phyloP scores from a whole-genome alignment of 768 basidiomycete species.

The Russula sp. region DNA sequence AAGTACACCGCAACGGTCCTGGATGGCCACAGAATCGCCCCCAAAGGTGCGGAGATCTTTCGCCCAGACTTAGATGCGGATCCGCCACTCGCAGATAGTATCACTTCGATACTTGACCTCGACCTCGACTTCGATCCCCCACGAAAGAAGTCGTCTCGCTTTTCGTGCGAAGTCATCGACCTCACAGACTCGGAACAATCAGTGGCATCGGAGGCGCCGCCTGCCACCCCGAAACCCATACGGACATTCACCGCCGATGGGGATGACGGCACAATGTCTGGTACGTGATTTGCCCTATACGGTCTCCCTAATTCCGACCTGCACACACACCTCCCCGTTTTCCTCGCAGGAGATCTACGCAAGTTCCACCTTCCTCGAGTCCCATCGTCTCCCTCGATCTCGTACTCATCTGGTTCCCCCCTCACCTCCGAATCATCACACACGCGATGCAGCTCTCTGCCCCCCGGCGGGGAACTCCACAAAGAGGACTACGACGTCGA shows the following conservation, averaged over 20 bases:
- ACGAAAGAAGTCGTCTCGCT: slow-evolving; percentile 9
- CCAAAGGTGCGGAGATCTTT: slow-evolving; percentile 10
- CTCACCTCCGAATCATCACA: slow-evolving; percentile 32
- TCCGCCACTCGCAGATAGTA: slow-evolving; percentile 8
- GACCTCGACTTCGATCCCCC: slow-evolving; percentile 21
- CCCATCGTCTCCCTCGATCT: slow-evolving; percentile 20
- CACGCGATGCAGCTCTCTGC: slow-evolving; percentile 26
- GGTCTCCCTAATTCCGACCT: background rate
- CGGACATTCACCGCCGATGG: slow-evolving; percentile 32
- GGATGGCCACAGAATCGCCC: slow-evolving; percentile 15
- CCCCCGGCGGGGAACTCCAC: slow-evolving; percentile 36
- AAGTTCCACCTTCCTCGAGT: slow-evolving; percentile 16
- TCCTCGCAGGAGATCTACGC: slow-evolving; percentile 4
- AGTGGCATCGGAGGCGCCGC: slow-evolving; percentile 34
- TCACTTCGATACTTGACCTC: slow-evolving; percentile 23
- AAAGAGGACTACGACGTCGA: slow-evolving; percentile 48
- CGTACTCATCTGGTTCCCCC: slow-evolving; percentile 42
- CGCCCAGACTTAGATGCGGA: slow-evolving; percentile 8
- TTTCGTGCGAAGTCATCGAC: slow-evolving; percentile 27
- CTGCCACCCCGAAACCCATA: slow-evolving; percentile 42
- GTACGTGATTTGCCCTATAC: slow-evolving; percentile 1
- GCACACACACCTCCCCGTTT: background rate
- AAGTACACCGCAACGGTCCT: slow-evolving; percentile 8
- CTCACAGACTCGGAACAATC: slow-evolving; percentile 41
- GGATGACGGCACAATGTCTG: slow-evolving; percentile 12